These are phyloP conservation scores for Leishmania turanica DNA, from an alignment of 208 protist genomes.

Conservation along the genomic window DNA sequence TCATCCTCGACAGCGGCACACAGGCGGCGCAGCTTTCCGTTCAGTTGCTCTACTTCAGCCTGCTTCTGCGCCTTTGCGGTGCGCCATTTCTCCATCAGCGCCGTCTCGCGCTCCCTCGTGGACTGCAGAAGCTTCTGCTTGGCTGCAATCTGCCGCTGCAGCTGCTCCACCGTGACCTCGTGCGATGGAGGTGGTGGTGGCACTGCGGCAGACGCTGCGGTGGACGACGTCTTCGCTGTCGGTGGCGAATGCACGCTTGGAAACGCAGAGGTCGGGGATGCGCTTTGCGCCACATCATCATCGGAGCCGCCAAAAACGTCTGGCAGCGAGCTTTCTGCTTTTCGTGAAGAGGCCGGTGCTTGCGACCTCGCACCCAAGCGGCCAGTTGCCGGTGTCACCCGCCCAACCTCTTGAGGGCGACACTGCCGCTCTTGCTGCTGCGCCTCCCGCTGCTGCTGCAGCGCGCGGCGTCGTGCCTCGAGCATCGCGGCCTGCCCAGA, in stretches of 20 bases:
- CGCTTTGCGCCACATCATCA: background rate
- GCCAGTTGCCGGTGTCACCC: background rate
- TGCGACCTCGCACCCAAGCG: background rate
- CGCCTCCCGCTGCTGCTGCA: constrained; percentile 58
- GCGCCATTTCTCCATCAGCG: constrained; percentile 61
- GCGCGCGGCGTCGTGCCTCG: constrained; percentile 51
- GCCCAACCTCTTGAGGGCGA: background rate
- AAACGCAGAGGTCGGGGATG: background rate
- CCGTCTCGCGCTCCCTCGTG: constrained; percentile 52
- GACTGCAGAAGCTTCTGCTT: constrained; percentile 61
- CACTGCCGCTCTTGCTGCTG: constrained; percentile 29
- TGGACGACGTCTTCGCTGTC: background rate
- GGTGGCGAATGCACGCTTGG: background rate
- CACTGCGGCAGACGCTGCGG: background rate
- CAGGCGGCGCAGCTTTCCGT: constrained; percentile 50
- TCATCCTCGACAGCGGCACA: constrained; percentile 57
- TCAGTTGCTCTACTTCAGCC: constrained; percentile 73
- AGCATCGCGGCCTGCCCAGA: constrained; percentile 56
- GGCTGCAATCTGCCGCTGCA: constrained; percentile 58
- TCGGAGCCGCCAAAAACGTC: constrained; percentile 25
- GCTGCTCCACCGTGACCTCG: constrained; percentile 53
- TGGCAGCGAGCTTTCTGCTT: constrained; percentile 23
- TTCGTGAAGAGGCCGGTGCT: background rate
- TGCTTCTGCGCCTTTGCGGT: constrained; percentile 70
- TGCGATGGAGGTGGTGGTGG: constrained; percentile 13